Conservation (phyloP, 768 basidiomycete genomes). For the Coprinellus micaceus region DNA sequence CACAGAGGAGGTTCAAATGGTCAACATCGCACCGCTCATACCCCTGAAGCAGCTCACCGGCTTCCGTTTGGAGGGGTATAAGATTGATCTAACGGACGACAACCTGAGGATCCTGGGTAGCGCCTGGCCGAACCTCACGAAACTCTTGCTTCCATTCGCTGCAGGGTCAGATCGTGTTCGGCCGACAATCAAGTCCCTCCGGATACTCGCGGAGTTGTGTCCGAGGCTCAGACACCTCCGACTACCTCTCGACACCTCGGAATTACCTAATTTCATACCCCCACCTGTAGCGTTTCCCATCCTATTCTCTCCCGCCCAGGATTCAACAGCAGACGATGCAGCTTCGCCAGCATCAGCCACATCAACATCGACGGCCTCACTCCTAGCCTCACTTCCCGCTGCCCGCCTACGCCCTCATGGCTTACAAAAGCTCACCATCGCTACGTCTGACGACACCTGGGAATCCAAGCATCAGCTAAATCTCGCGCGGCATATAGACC, state of each 20-base stretch:
- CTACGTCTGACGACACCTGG: slow-evolving; percentile 22
- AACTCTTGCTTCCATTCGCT: slow-evolving; percentile 24
- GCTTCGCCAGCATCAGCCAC: neutral
- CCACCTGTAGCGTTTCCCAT: slow-evolving; percentile 8
- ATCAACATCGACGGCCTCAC: neutral
- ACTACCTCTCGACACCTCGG: slow-evolving; percentile 21
- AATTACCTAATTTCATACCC: slow-evolving; percentile 13
- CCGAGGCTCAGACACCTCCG: slow-evolving; percentile 19
- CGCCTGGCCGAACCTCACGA: slow-evolving; percentile 25
- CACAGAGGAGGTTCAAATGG: slow-evolving; percentile 14
- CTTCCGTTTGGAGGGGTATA: slow-evolving; percentile 25
- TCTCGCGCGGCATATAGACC: slow-evolving; percentile 25
- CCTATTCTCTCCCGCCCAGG: neutral
- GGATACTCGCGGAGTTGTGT: slow-evolving; percentile 16
- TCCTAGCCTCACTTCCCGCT: neutral
- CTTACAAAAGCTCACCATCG: slow-evolving; percentile 20
- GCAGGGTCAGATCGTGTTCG: slow-evolving; percentile 9
- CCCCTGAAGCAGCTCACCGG: slow-evolving; percentile 19
- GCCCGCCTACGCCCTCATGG: slow-evolving; percentile 10
- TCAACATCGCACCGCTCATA: slow-evolving; percentile 21
- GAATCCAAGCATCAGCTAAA: slow-evolving; percentile 22
- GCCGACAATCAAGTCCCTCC: slow-evolving; percentile 21
- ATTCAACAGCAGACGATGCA: neutral
- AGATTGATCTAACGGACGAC: slow-evolving; percentile 22
- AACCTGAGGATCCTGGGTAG: slow-evolving; percentile 22